Conservation (phyloP, 192 early-diverging fungal genomes). For the Gonapodya sp. region DNA sequence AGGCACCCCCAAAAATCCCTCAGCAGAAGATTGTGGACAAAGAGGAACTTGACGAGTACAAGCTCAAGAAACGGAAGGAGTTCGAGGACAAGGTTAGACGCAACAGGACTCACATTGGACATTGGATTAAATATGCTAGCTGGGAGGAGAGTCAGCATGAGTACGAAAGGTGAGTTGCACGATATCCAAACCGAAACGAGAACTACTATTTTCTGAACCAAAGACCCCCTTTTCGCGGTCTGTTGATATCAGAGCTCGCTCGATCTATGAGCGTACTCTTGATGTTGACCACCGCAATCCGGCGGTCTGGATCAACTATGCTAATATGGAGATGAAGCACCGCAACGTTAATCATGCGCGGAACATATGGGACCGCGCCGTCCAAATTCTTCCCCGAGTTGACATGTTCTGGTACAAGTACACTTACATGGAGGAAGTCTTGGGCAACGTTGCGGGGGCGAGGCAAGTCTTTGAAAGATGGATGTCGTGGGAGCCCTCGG, state of each 20-base stretch:
- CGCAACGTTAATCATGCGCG: constrained; percentile 85
- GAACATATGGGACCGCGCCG: constrained; percentile 89
- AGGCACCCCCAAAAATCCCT: constrained; percentile 52
- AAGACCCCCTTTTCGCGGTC: constrained; percentile 15
- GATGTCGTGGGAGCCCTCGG: constrained; percentile 97
- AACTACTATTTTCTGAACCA: no score
- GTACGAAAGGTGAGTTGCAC: constrained; percentile 48
- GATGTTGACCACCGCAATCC: constrained; percentile 82
- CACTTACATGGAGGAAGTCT: constrained; percentile 93
- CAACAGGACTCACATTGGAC: constrained; percentile 74
- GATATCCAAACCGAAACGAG: no score
- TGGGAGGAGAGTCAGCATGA: constrained; percentile 94
- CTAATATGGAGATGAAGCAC: constrained; percentile 98
- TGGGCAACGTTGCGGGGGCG: constrained; percentile 80
- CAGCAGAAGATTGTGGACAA: constrained; percentile 84
- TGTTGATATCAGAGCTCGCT: constrained; percentile 49
- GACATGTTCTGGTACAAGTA: constrained; percentile 81
- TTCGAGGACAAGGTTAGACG: constrained; percentile 86
- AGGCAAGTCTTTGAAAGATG: constrained; percentile 95
- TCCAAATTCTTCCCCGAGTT: constrained; percentile 68
- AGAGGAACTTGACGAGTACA: constrained; percentile 88
- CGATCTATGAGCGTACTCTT: constrained; percentile 85
- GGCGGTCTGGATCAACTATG: constrained; percentile 82
- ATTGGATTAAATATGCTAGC: constrained; percentile 90
- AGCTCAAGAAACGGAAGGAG: constrained; percentile 78